phyloP scores from a whole-genome alignment of 306 rosid genomes.

The Quercus agrifolia region DNA sequence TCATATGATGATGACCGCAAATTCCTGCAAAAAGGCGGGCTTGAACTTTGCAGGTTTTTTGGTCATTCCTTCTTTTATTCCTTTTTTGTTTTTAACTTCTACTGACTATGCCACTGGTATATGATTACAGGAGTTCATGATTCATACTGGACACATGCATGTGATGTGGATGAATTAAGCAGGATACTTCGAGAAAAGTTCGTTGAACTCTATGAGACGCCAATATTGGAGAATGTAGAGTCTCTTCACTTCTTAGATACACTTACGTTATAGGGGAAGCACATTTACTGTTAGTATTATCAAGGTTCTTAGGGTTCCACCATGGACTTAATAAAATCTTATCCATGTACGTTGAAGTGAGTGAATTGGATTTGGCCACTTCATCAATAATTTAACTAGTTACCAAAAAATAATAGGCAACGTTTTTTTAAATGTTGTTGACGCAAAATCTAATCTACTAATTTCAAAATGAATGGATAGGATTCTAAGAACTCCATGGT shows the following conservation, averaged over 20 bases:
- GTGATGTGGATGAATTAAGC: slow-evolving; percentile 88
- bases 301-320: background rate
- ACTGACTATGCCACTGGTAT: slow-evolving; percentile 2
- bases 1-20: slow-evolving; percentile 99
- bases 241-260: background rate
- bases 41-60: slow-evolving; percentile 80
- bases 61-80: slow-evolving; percentile 2
- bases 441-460: too few relatives aligned
- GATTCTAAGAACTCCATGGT: too few relatives aligned
- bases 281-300: background rate
- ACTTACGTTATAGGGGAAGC: background rate
- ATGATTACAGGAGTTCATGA: slow-evolving; percentile 87
- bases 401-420: too few relatives aligned
- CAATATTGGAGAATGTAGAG: slow-evolving; percentile 77
- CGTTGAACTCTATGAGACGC: slow-evolving; percentile 78
- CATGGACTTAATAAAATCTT: too few relatives aligned
- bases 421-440: too few relatives aligned
- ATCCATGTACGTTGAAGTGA: too few relatives aligned
- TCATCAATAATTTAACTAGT: too few relatives aligned
- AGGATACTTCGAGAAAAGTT: slow-evolving; percentile 74
- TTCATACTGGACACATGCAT: slow-evolving; percentile 96
- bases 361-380: too few relatives aligned
- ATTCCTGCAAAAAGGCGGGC: slow-evolving; percentile 76
- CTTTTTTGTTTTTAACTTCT: slow-evolving; percentile 2
- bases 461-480: background rate